Evolutionary conservation across 106 monocot genomes (phyloP), one percentile per base, ranked within the genome.

Genomic region (Apostasia ramifera): DNA sequence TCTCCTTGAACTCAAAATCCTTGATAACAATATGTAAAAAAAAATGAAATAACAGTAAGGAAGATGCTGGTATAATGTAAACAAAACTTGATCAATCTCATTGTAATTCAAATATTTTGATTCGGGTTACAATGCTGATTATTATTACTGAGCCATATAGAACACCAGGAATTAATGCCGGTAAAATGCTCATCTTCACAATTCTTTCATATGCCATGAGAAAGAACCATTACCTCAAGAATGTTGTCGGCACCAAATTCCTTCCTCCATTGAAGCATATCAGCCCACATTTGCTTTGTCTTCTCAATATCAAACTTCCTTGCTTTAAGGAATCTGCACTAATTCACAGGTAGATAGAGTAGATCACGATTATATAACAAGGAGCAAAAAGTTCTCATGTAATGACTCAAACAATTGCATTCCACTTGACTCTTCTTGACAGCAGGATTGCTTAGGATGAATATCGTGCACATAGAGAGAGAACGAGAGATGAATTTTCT

Each of bases 201-300:
- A 26, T 26, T 26, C 26, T 26, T 26, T 26, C 26, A 1, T 45
- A 45, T 13, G 3, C 11, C 44, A 13, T 62, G 45, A 62, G 14
- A 1, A 47, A 65, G 2, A 47, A 65, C 48, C 15, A 53, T 70
- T 84, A 88, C 88, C 81, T 89, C 77, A 15, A 85, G 49, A 14
- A 89, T 75, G 44, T 80, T 80, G 53, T 89, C 89, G 49, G 85
- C 72, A 40, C 85, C 74, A 67, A 89, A 89, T 69, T 85, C 89
- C 62, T 89, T 89, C 51, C 89, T 80, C 89, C 89, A 89, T 41
- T 82, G 77, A 62, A 89, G 82, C 85, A 89, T 89, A 51, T 82
- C 89, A 53, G 78, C 11, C 89, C 89, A 89, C 89, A 89, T 89
- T 74, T 89, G 89, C 78, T 89, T 89, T 46, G 85, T 51, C 64